Conservation (phyloP, 441 rosid genomes). For the Sinapis alba region DNA sequence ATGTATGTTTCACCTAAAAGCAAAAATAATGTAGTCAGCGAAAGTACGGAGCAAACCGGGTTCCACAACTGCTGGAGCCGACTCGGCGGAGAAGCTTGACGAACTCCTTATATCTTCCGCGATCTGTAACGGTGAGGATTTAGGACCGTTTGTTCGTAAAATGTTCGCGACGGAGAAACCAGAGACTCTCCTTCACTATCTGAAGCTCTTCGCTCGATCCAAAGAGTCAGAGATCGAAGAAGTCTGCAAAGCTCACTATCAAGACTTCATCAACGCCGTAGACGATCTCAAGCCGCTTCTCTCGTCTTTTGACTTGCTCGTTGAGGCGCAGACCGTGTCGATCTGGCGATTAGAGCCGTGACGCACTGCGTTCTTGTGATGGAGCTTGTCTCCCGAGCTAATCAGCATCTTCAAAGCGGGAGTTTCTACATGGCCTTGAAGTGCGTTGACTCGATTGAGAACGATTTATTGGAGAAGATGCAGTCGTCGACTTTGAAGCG, state of each 20-base stretch:
- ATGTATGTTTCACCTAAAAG: constrained; percentile 11
- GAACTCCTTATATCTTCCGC: constrained; percentile 84
- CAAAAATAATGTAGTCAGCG: constrained; percentile 58
- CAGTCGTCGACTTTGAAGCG: constrained; percentile 76
- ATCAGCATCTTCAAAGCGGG: constrained; percentile 66
- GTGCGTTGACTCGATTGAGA: constrained; percentile 78
- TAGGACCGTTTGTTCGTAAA: constrained; percentile 87
- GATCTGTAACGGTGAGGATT: constrained; percentile 91
- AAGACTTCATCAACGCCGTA: constrained; percentile 93
- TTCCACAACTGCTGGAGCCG: constrained; percentile 45
- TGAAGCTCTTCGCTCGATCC: constrained; percentile 81
- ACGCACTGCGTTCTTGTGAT: constrained; percentile 59
- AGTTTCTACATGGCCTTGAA: constrained; percentile 85
- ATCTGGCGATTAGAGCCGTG: constrained; percentile 64
- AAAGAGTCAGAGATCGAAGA: constrained; percentile 97
- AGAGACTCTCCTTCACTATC: constrained; percentile 82
- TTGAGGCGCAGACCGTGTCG: constrained; percentile 73
- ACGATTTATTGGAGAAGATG: constrained; percentile 56
- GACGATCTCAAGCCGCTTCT: constrained; percentile 98
- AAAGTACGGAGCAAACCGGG: constrained; percentile 74
- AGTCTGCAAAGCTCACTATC: constrained; percentile 96
- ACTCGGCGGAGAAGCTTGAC: constrained; percentile 83
- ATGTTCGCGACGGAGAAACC: constrained; percentile 81
- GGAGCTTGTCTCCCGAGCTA: constrained; percentile 81
- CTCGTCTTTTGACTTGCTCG: constrained; percentile 66